Conservation (phyloP, 176 grass and related monocot species). For the Cenchrus americanus region DNA sequence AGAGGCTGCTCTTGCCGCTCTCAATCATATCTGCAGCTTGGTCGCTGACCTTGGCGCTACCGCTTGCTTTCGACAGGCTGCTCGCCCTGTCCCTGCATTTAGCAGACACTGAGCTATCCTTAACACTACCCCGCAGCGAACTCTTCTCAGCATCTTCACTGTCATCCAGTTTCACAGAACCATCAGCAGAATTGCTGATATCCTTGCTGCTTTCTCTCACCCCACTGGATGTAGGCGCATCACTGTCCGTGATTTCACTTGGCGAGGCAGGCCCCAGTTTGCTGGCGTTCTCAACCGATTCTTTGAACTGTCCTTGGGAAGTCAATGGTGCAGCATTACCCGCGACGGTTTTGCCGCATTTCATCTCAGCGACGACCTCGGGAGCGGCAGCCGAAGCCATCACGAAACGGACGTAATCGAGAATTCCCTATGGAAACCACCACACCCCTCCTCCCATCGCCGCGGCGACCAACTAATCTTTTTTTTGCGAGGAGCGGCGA, state of each 20-base stretch:
- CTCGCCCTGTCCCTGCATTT: slow-evolving; percentile 42
- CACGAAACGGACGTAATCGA: neutral
- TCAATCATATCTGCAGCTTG: slow-evolving; percentile 41
- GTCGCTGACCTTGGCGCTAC: slow-evolving; percentile 51
- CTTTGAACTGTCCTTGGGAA: slow-evolving; percentile 16
- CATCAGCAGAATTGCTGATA: slow-evolving; percentile 23
- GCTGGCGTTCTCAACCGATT: slow-evolving; percentile 1
- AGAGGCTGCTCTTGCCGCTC: slow-evolving; percentile 60
- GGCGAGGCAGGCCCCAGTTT: slow-evolving; percentile 18
- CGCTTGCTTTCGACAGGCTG: slow-evolving; percentile 48
- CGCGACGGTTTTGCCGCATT: slow-evolving; percentile 6
- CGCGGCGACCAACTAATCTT: slow-evolving; percentile 13
- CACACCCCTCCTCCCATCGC: neutral
- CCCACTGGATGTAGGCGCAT: slow-evolving; percentile 25
- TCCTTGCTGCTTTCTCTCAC: slow-evolving; percentile 19
- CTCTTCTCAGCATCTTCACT: slow-evolving; percentile 43
- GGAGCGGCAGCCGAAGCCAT: slow-evolving; percentile 51
- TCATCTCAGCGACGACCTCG: slow-evolving; percentile 2
- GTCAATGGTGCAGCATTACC: slow-evolving; percentile 5
- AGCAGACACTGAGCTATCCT: slow-evolving; percentile 51
- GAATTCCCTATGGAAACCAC: neutral
- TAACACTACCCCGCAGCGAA: slow-evolving; percentile 32
- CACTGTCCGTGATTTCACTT: neutral
- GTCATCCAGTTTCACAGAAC: slow-evolving; percentile 35
- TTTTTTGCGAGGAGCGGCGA: no score